Conservation (phyloP, 75 land plant genomes). For the Pinus taeda region DNA sequence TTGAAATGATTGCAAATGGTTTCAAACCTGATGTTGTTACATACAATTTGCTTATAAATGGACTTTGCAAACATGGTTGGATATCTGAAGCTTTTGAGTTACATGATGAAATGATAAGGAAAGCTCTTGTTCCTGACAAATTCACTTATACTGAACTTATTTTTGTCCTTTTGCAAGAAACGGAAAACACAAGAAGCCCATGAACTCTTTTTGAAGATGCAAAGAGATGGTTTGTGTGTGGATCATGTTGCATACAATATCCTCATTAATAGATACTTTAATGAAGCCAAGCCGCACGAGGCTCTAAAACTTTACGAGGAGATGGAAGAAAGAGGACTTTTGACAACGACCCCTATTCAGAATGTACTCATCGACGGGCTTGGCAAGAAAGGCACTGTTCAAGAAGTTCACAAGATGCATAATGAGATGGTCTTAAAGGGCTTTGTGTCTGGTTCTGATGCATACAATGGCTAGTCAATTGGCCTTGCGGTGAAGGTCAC, state of each 20-base stretch:
- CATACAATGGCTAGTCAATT: neutral
- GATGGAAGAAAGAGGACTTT: slow-evolving; percentile 23
- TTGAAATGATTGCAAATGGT: too few relatives aligned
- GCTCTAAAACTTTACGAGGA: slow-evolving; percentile 25
- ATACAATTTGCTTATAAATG: too few relatives aligned
- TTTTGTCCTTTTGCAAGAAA: slow-evolving; percentile 28
- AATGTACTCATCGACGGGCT: slow-evolving; percentile 8
- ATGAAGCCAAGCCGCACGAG: slow-evolving; percentile 11
- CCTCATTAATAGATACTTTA: slow-evolving; percentile 34
- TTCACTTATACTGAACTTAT: slow-evolving; percentile 51
- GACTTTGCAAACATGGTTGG: too few relatives aligned
- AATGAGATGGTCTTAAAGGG: neutral
- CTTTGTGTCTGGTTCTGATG: neutral
- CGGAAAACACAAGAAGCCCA: slow-evolving; percentile 40
- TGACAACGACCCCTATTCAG: neutral
- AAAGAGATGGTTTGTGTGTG: slow-evolving; percentile 27
- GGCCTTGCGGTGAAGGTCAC: neutral
- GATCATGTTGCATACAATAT: slow-evolving; percentile 47
- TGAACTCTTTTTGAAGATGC: slow-evolving; percentile 25
- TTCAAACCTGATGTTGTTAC: too few relatives aligned
- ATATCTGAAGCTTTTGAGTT: too few relatives aligned
- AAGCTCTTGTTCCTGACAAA: slow-evolving; percentile 36
- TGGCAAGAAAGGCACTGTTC: slow-evolving; percentile 9
- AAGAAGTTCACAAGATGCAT: slow-evolving; percentile 3
- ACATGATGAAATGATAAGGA: slow-evolving; percentile 48